Evolutionary conservation across 352 stramenopile genomes (phyloP), one percentile per base, ranked within the genome.

Genomic region (Globisporangium mamillatum): DNA sequence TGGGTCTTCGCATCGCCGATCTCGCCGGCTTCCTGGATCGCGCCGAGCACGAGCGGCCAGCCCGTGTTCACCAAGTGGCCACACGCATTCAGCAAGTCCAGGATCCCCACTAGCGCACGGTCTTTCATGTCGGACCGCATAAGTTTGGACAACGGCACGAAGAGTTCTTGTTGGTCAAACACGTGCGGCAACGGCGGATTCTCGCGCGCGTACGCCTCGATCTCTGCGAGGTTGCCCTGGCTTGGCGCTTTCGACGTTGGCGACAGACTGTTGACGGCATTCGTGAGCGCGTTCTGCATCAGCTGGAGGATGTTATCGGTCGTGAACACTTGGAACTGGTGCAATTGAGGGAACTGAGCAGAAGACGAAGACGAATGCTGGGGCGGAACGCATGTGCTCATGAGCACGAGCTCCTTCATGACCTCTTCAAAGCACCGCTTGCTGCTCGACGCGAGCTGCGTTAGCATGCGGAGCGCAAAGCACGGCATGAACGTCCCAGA

Each of bases 381-480:
- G 0, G 56, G 56, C 7, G 81, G 72, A 1, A 72, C 77, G 44
- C 85, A 90, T n/a, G 79, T 88, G 14, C 77, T 90, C 79, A 95
- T 91, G 3, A 80, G 71, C 2, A 94, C 69, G 5, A 95, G 61
- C 57, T 94, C 86, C 29, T 81, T 75, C 69, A 89, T 90, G 1
- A 95, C 86, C 24, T 92, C 76, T 71, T 91, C 83, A 61, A 91
- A 95, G 59, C 80, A 88, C 16, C 75, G 74, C 54, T 86, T 92
- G 72, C 78, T 92, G 68, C 78, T 93, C 9, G 77, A 78, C 3
- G 84, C 84, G 22, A 94, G 60, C 60, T 92, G 83, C 1, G 85
- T 89, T n/a, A 95, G 81, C 83, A 93, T 94, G 1, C 88, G 88
- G 41, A 95, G 60, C 14, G 80, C 75, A 67, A 95, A 94, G 58